Conservation (phyloP, 768 basidiomycete genomes). For the Brasilioporus rufonigricans region DNA sequence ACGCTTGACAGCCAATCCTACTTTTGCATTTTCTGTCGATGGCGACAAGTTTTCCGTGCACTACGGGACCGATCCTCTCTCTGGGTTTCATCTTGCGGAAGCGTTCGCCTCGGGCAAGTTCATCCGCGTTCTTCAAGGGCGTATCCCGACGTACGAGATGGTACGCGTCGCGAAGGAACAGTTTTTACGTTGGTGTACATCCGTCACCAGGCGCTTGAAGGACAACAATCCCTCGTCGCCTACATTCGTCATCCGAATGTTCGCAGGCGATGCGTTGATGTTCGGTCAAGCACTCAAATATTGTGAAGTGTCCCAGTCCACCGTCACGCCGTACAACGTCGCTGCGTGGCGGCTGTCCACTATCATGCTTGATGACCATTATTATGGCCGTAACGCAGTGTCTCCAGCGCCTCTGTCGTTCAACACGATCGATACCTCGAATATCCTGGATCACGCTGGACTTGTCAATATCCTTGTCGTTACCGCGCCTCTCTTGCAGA, state of each 20-base stretch:
- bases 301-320: slow-evolving; percentile 5
- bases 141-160: slow-evolving; percentile 5
- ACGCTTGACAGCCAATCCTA: slow-evolving; percentile 26
- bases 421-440: slow-evolving; percentile 33
- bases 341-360: slow-evolving; percentile 24
- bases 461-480: slow-evolving; percentile 27
- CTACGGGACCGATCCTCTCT: slow-evolving; percentile 29
- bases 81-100: slow-evolving; percentile 32
- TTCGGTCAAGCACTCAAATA: slow-evolving; percentile 23
- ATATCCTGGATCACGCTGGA: slow-evolving; percentile 25
- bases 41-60: slow-evolving; percentile 27
- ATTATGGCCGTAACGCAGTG: slow-evolving; percentile 12
- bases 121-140: neutral
- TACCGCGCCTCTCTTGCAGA: slow-evolving; percentile 21
- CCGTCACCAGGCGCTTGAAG: slow-evolving; percentile 13
- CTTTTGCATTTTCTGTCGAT: slow-evolving; percentile 27
- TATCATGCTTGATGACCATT: slow-evolving; percentile 18
- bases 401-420: slow-evolving; percentile 26
- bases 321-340: slow-evolving; percentile 17
- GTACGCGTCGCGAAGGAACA: slow-evolving; percentile 19
- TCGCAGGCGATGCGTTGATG: slow-evolving; percentile 27
- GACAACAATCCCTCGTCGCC: slow-evolving; percentile 1
- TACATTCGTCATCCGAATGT: slow-evolving; percentile 28
- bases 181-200: slow-evolving; percentile 26
- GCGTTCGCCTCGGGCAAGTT: slow-evolving; percentile 14